Conservation (phyloP, 257 asterid species). For the Solanum commersonii region DNA sequence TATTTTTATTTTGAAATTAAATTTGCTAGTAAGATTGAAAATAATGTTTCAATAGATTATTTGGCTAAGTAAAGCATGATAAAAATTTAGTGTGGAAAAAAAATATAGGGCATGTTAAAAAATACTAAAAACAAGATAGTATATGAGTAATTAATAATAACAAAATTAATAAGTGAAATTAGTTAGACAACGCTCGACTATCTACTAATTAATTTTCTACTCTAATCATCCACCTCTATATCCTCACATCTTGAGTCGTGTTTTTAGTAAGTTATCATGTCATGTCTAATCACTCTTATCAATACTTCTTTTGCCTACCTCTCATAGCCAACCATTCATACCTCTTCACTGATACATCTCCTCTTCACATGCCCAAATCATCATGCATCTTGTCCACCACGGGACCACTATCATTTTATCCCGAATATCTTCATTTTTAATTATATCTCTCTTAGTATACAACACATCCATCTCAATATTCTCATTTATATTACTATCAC, state of each 20-base stretch:
- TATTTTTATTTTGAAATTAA: too few species aligned
- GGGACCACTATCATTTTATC: not conserved
- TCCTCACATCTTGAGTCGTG: too few species aligned
- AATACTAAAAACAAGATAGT: too few species aligned
- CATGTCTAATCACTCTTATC: not conserved
- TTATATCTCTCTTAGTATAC: fast-evolving
- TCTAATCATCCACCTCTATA: too few species aligned
- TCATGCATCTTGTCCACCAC: too few species aligned
- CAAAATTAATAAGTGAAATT: too few species aligned
- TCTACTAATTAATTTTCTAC: too few species aligned
- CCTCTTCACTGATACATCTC: not conserved
- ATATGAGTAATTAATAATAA: not conserved
- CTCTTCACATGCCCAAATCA: not conserved
- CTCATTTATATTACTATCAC: not conserved
- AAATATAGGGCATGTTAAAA: too few species aligned
- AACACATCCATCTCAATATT: not conserved
- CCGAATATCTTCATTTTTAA: too few species aligned
- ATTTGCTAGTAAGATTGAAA: not conserved
- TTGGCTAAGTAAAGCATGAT: not conserved
- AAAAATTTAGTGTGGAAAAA: not conserved
- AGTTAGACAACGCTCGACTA: too few species aligned
- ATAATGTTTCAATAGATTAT: not conserved
- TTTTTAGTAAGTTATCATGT: too few species aligned
- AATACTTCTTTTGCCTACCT: too few species aligned
- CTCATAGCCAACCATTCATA: not conserved